These are phyloP conservation scores for Trichosporon inkin DNA, from an alignment of 1,284 basidiomycete species.

Conservation along the genomic window DNA sequence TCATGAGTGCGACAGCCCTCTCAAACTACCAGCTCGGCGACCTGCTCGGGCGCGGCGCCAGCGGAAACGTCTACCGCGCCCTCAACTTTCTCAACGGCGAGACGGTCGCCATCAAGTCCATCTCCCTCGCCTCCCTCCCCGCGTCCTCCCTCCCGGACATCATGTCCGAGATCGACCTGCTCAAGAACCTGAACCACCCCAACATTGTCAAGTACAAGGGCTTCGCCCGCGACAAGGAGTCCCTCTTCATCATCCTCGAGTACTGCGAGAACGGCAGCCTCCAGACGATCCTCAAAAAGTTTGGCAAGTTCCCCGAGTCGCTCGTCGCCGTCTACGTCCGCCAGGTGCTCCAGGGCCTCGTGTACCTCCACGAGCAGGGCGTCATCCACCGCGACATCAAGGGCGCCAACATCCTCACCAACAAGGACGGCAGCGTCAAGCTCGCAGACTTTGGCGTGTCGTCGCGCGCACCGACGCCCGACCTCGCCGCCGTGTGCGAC, in stretches of 20 bases:
- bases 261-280: slow-evolving; percentile 96
- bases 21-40: slow-evolving; percentile 81
- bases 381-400: slow-evolving; percentile 99
- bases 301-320: slow-evolving; percentile 96
- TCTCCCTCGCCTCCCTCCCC: slow-evolving; percentile 86
- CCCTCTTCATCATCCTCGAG: slow-evolving; percentile 94
- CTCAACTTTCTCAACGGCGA: slow-evolving; percentile 95
- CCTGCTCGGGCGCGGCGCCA: slow-evolving; percentile 88
- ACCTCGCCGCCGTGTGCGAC: slow-evolving; percentile 18
- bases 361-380: slow-evolving; percentile 87
- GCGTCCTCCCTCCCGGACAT: slow-evolving; percentile 90
- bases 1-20: slow-evolving; percentile 27
- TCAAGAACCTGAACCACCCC: slow-evolving; percentile 88
- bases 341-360: slow-evolving; percentile 80
- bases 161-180: slow-evolving; percentile 92
- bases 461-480: slow-evolving; percentile 51
- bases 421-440: slow-evolving; percentile 95
- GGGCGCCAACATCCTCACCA: slow-evolving; percentile 95
- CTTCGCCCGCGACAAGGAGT: slow-evolving; percentile 90
- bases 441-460: slow-evolving; percentile 92
- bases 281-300: slow-evolving; percentile 90
- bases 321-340: slow-evolving; percentile 94
- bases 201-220: slow-evolving; percentile 99
- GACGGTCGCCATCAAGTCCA: slow-evolving; percentile 93
- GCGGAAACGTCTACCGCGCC: slow-evolving; percentile 88